A percentile compares a stretch with the other conserved stretches of the same genome.
Evolutionary conservation across 305 asterid genomes (phyloP).

Genomic region (Coffea humblotiana): DNA sequence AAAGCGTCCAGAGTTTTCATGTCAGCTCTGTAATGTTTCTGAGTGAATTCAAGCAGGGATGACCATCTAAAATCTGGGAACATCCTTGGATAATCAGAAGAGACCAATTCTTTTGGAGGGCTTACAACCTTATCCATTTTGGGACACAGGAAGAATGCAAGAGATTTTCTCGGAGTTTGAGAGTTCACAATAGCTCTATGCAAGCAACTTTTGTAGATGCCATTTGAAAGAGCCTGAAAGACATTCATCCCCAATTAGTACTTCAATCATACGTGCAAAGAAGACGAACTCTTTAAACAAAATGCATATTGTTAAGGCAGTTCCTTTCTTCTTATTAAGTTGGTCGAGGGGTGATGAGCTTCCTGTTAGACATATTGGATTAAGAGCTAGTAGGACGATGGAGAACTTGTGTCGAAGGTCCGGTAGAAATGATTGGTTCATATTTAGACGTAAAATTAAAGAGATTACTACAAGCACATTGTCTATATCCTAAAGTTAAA

Average conservation of each 20-base stretch:
- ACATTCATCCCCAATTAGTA: neutral
- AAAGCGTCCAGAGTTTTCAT: conserved; percentile 71
- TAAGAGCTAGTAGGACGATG: neutral
- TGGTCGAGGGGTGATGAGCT: no score
- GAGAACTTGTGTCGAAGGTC: neutral
- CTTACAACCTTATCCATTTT: conserved; percentile 47
- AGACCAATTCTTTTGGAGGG: conserved; percentile 56
- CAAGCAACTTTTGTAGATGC: conserved; percentile 73
- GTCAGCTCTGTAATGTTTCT: conserved; percentile 71
- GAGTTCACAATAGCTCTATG: conserved; percentile 80
- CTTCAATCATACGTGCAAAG: neutral
- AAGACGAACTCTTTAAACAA: neutral
- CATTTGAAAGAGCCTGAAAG: conserved; percentile 73
- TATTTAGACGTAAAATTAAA: neutral
- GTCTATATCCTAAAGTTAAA: neutral
- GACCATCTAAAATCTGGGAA: conserved; percentile 82
- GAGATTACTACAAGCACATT: neutral
- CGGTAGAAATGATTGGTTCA: neutral
- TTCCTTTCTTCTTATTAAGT: no score
- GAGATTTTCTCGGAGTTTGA: conserved; percentile 54
- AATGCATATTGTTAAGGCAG: neutral
- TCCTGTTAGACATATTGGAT: neutral
- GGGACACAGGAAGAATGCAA: conserved; percentile 79
- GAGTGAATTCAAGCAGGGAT: conserved; percentile 65
- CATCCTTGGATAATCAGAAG: conserved; percentile 37